Conservation (phyloP, 164 flowering plant species). For the Protea cynaroides region DNA sequence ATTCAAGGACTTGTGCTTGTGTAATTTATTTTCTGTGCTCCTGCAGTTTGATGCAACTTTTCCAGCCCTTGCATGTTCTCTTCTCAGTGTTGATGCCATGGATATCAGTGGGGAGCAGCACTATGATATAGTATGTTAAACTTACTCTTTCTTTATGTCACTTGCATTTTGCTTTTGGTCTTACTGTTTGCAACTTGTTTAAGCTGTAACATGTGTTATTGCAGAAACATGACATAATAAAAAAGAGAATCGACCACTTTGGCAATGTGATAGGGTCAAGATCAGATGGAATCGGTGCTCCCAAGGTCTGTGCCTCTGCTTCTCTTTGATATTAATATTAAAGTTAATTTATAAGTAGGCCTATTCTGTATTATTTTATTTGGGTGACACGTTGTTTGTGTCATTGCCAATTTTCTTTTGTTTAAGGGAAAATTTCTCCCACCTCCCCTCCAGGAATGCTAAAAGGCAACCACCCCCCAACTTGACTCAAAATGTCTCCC, state of each 20-base stretch:
- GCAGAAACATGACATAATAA: slow-evolving; percentile 82
- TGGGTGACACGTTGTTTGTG: too few species aligned
- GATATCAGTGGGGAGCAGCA: slow-evolving; percentile 88
- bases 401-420: too few species aligned
- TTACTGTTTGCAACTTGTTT: neutral
- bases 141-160: neutral
- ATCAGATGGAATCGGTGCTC: slow-evolving; percentile 71
- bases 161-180: neutral
- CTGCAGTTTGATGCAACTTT: slow-evolving; percentile 81
- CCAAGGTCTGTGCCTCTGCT: slow-evolving; percentile 49
- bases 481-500: too few species aligned
- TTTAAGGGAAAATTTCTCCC: too few species aligned
- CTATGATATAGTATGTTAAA: slow-evolving; percentile 52
- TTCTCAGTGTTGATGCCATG: slow-evolving; percentile 74
- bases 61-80: slow-evolving; percentile 63
- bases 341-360: too few species aligned
- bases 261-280: slow-evolving; percentile 67
- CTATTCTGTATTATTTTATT: too few species aligned
- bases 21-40: too few species aligned
- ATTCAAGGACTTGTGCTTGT: too few species aligned
- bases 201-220: neutral
- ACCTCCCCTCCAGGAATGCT: too few species aligned
- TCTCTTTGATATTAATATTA: neutral
- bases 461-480: too few species aligned
- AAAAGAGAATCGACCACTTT: slow-evolving; percentile 62